phyloP scores from a whole-genome alignment of 768 basidiomycete genomes.

The Leccinum disarticulatum region DNA sequence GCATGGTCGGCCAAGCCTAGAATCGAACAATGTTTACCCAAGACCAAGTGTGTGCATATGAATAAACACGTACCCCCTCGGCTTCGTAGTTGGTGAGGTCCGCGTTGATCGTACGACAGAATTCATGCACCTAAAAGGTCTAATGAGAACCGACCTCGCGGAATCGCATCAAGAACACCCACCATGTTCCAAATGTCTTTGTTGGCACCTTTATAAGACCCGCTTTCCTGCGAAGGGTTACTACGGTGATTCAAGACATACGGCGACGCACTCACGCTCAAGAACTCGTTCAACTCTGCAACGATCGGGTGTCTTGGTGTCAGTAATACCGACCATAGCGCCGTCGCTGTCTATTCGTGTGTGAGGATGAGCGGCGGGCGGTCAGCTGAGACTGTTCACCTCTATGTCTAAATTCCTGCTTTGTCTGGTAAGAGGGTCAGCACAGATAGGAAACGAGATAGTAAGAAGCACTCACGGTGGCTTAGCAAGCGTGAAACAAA shows the following conservation, averaged over 20 bases:
- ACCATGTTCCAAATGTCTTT: conserved; percentile 90
- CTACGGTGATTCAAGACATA: background rate
- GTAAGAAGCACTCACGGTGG: conserved; percentile 53
- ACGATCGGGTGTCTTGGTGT: conserved; percentile 66
- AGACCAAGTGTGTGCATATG: background rate
- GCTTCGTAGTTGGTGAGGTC: conserved; percentile 68
- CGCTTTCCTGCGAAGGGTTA: conserved; percentile 36
- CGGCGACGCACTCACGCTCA: conserved; percentile 46
- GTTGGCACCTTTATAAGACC: conserved; percentile 73
- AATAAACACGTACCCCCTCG: conserved; percentile 59
- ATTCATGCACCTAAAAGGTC: conserved; percentile 64
- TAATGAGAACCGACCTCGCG: background rate
- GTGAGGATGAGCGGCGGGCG: background rate
- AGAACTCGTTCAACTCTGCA: conserved; percentile 63
- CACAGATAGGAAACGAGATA: background rate
- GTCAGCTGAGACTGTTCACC: conserved; percentile 38
- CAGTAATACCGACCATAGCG: conserved; percentile 76
- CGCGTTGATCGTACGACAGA: conserved; percentile 60
- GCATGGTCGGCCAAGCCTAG: conserved; percentile 80
- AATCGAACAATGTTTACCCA: background rate
- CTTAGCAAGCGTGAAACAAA: conserved; percentile 71
- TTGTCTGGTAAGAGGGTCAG: conserved; percentile 42
- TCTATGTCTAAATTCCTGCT: conserved; percentile 82
- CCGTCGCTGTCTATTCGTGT: conserved; percentile 55
- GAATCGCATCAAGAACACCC: conserved; percentile 15